Evolutionary conservation across 768 basidiomycete species (phyloP), one percentile per base, ranked within the genome.

Genomic region (Lentinula guzmanii): DNA sequence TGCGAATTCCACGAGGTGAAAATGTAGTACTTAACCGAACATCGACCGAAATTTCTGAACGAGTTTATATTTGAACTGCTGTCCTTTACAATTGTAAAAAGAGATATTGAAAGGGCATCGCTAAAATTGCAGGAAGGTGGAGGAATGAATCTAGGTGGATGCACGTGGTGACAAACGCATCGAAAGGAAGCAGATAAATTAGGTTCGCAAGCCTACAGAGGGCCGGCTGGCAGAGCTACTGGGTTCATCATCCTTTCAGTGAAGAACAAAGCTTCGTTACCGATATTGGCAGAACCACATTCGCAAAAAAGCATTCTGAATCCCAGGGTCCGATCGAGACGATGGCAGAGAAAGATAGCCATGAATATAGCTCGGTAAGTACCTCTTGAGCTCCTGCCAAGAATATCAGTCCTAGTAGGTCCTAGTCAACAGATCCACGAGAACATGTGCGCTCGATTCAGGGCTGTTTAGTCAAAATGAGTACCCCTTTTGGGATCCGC

Each of bases 401-500:
- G 42, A 43, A 43, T 43, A 41, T 6, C 5, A 43, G 16, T 16
- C 42, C 15, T 43, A 16, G 15, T 6, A 1, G n/a, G 16, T 16
- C 42, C 15, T 43, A 16, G 15, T 11, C n/a, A 43, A 7, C 2
- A 43, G 42, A n/a, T 16, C 16, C 42, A 43, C 42, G 5, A 15
- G 5, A 16, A 7, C 42, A 43, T 6, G 42, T 41, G 39, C 39
- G 43, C 7, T 7, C 2, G 16, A 48, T 24, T n/a, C 11, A 5
- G 54, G 1, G 7, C 7, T 4, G 9, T 11, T 35, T 50, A 62
- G 37, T 90, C 88, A 64, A 93, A 93, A 71, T 93, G 90, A 45
- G 79, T 84, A 4, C 92, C 91, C 18, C 93, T 81, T 74, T 94
- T 97, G 2, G 94, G 94, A 68, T 97, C 87, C 52, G 89, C 91